Base-by-base conservation (phyloP, 352 stramenopile species). In the Achlya hypogyna region DNA sequence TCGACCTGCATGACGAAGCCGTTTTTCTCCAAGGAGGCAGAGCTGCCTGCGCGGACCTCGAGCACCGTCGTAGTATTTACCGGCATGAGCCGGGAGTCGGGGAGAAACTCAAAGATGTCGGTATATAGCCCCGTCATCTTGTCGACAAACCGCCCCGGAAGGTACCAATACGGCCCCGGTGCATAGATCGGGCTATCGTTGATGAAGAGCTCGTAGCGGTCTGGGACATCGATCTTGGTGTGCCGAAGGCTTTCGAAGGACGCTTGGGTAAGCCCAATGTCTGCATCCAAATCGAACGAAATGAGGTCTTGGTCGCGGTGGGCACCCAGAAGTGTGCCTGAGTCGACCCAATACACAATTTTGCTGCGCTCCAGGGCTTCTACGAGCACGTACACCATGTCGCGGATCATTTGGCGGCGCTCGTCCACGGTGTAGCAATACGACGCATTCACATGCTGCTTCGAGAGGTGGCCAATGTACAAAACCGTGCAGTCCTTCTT, bases 301-400 rank as follows among this genome's bases (percentile, higher is more conserved):
- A 91, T 91, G 32, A 91, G 71, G 4, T 77, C 81, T 31, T 74
- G 65, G 2, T 81, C 69, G 22, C 83, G 81, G 35, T 89, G 75
- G 35, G 89, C 75, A 35, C 83, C 81, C 22, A 90, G 69, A 3
- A 91, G 72, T 58, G 83, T 90, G 58, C 83, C 81, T 66, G 89
- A 89, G 75, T 91, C 83, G 22, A 91, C 76, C 83, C 83, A 91
- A 60, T 89, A 91, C 74, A 89, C 77, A 69, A 91, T 51, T 29
- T 82, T 70, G 71, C 89, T 76, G 35, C 63, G 23, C 8, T 32
- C 66, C 25, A 74, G 75, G 29, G 72, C 53, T 14, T 56, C 47
- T 4, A 58, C 66, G 0, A 64, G 51, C 5, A 31, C 65, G 47
- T 73, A 45, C 27, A 75, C 63, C 52, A 76, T 54, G 18, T 74